Evolutionary conservation across 352 stramenopile species (phyloP).

Genomic region (Phytopythium kandeliae): DNA sequence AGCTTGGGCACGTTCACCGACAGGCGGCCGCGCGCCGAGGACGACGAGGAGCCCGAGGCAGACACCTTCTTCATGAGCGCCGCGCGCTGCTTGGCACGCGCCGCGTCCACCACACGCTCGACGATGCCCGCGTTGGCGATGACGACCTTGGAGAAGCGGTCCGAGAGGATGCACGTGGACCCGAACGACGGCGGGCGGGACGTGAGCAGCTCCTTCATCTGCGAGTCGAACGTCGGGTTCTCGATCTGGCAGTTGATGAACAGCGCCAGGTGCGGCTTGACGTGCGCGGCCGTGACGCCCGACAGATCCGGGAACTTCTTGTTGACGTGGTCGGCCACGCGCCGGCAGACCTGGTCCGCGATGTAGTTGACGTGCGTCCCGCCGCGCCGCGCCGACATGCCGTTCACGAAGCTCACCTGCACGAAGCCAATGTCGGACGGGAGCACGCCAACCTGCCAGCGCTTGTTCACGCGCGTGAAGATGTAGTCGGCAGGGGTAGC

Average conservation of each 20-base stretch:
- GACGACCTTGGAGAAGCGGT: constrained; percentile 95
- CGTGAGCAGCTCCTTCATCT: constrained; percentile 99
- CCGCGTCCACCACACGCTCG: constrained; percentile 89
- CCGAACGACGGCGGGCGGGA: constrained; percentile 85
- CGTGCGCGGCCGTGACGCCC: constrained; percentile 86
- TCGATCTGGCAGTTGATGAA: constrained; percentile 99
- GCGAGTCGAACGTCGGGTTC: constrained; percentile 99
- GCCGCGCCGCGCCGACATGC: constrained; percentile 96
- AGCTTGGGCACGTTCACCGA: constrained; percentile 96
- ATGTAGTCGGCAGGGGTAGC: constrained; percentile 54
- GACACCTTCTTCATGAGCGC: constrained; percentile 92
- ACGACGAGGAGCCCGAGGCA: constrained; percentile 12
- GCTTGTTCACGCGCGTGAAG: constrained; percentile 92
- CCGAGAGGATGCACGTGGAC: constrained; percentile 89
- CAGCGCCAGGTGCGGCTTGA: constrained; percentile 97
- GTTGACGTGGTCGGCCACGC: constrained; percentile 93
- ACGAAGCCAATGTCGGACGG: constrained; percentile 90
- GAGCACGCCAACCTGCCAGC: constrained; percentile 95
- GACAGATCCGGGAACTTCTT: constrained; percentile 94
- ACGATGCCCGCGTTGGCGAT: constrained; percentile 94
- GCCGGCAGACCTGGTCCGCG: constrained; percentile 69
- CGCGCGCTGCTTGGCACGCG: constrained; percentile 92
- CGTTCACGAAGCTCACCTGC: constrained; percentile 99
- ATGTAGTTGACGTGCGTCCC: constrained; percentile 95
- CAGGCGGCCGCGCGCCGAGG: constrained; percentile 40